A percentile compares a stretch with the other conserved stretches of the same genome.
phyloP scores from a whole-genome alignment of 106 monocot species.

The Dendrobium officinale region DNA sequence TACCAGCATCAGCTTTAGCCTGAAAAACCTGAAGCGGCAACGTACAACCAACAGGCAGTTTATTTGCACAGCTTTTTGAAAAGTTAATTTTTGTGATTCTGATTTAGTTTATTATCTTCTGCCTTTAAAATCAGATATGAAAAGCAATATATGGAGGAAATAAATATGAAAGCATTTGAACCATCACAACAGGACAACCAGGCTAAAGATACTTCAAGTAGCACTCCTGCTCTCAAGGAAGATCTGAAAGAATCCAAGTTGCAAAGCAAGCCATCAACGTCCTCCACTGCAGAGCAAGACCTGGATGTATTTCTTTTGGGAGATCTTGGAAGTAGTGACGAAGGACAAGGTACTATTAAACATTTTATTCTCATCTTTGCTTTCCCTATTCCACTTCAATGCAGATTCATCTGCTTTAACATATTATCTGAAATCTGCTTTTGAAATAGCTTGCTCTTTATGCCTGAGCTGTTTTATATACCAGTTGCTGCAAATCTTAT shows the following conservation, averaged over 20 bases:
- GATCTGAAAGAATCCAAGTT: conserved; percentile 35
- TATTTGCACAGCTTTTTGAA: too few relatives aligned
- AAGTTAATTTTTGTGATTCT: too few relatives aligned
- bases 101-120: not conserved
- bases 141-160: conserved; percentile 63
- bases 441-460: not conserved
- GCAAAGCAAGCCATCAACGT: conserved; percentile 53
- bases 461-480: not conserved
- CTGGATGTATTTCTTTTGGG: conserved; percentile 93
- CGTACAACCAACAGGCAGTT: too few relatives aligned
- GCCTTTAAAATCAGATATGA: conserved; percentile 47
- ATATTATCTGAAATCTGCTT: not conserved
- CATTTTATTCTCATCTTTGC: not conserved
- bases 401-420: not conserved
- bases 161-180: conserved; percentile 30
- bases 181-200: conserved; percentile 22
- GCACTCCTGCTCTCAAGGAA: conserved; percentile 13
- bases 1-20: too few relatives aligned
- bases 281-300: conserved; percentile 61
- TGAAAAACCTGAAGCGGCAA: too few relatives aligned
- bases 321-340: conserved; percentile 85
- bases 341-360: conserved; percentile 50
- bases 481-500: not conserved
- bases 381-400: not conserved
- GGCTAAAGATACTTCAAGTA: conserved; percentile 19